phyloP scores from a whole-genome alignment of 176 grass and related monocot genomes.

The maize (Zea mays) region DNA sequence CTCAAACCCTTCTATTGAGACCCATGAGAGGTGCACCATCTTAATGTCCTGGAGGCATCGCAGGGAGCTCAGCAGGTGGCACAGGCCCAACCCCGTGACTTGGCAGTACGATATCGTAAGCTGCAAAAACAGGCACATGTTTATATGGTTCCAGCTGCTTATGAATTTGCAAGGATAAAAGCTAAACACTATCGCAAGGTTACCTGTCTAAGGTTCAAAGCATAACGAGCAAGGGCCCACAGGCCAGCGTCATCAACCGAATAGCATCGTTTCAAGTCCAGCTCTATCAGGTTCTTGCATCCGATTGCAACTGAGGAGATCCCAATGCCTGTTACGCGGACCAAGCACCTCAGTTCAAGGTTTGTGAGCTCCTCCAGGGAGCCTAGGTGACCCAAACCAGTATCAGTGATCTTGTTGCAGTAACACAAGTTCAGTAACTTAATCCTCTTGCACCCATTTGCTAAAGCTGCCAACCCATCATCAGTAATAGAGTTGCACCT shows the following conservation, averaged over 20 bases:
- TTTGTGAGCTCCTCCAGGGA: slow-evolving; percentile 76
- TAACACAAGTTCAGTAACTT: slow-evolving; percentile 86
- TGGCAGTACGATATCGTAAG: slow-evolving; percentile 95
- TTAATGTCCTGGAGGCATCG: slow-evolving; percentile 93
- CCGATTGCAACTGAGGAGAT: slow-evolving; percentile 64
- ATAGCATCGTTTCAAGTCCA: slow-evolving; percentile 86
- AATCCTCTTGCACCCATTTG: slow-evolving; percentile 75
- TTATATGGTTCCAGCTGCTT: background rate
- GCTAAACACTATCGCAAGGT: slow-evolving; percentile 3
- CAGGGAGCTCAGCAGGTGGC: slow-evolving; percentile 68
- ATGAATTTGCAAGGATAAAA: background rate
- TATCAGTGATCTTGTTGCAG: slow-evolving; percentile 82
- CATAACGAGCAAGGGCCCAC: slow-evolving; percentile 75
- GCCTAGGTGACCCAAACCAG: slow-evolving; percentile 68
- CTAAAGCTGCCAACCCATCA: slow-evolving; percentile 77
- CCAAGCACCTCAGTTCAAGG: slow-evolving; percentile 78
- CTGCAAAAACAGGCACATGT: slow-evolving; percentile 49
- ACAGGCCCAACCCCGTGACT: slow-evolving; percentile 77
- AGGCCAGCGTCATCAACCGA: slow-evolving; percentile 77
- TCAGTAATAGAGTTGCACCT: slow-evolving; percentile 76
- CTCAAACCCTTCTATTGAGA: slow-evolving; percentile 81
- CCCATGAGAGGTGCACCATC: slow-evolving; percentile 82
- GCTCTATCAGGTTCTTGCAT: slow-evolving; percentile 67
- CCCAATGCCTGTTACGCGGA: slow-evolving; percentile 64
- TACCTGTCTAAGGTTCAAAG: slow-evolving; percentile 94